Base-by-base conservation (phyloP, 805 yeast species). In the Metschnikowia henanensis region DNA sequence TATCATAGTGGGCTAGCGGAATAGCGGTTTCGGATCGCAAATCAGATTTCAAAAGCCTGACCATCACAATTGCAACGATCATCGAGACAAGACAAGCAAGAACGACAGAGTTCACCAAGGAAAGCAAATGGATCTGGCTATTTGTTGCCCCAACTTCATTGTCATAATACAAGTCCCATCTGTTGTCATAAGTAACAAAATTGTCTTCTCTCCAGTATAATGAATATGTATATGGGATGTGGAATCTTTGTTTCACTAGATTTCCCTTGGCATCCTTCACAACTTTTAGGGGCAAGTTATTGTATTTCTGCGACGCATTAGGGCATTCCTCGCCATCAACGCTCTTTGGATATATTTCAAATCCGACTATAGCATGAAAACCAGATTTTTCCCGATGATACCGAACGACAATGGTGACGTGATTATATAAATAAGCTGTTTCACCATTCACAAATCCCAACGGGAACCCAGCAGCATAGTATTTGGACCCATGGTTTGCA, bases 201-300 rank as follows among this genome's bases (percentile, higher is more conserved):
- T 68, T 66, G 47, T 89, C 96, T 59, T 89, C 95, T 60, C 94
- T 73, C 95, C 96, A 89, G 58, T 84, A 84, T 3, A 90, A 89
- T 1, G 96, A 80, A 55, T 88, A 90, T 0, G 96, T 84, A 64
- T 80, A 89, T 3, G 92, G 91, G 26, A 89, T 76, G 29, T 71
- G 58, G 1, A 67, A 58, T n/a, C 61, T 55, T 10, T 68, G 72
- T 7, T 54, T 49, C 5, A 40, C 40, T 20, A 48, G 26, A 8
- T 65, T 65, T 22, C 53, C 60, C 12, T 52, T 50, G 10, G 52
- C 46, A 29, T 51, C 52, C 8, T 68, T 58, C 20, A 43, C 32
- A 4, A 75, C 64, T 17, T 74, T 64, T 6, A 88, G 58, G 30
- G 81, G 79, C 51, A 74, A 80, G 49, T 81, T 80, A 29, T 77